phyloP scores from a whole-genome alignment of 352 stramenopile species.

The Pythium dissotocum region DNA sequence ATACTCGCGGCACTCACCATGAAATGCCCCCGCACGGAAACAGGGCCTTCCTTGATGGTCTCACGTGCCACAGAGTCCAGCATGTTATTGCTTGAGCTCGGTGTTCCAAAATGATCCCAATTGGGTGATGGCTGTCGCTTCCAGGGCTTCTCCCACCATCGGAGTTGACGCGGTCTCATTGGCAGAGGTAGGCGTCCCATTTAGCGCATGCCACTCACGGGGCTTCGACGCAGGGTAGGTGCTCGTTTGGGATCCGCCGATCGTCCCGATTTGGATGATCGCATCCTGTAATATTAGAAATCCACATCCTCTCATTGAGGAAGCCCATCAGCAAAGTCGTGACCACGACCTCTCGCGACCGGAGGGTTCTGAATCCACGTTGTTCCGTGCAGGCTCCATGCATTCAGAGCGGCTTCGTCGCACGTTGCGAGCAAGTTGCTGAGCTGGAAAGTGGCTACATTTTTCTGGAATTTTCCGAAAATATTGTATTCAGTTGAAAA shows the following conservation, averaged over 20 bases:
- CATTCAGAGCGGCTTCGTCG: background rate
- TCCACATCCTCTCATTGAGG: background rate
- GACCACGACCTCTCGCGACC: background rate
- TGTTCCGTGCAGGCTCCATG: background rate
- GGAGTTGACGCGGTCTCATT: background rate
- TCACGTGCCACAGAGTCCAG: background rate
- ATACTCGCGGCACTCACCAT: conserved; percentile 36
- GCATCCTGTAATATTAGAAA: background rate
- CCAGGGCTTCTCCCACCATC: background rate
- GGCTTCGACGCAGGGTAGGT: background rate
- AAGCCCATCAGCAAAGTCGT: background rate
- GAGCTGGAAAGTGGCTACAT: background rate
- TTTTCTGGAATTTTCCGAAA: background rate
- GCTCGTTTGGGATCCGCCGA: conserved; percentile 1
- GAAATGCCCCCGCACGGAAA: conserved; percentile 63
- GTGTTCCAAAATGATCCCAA: background rate
- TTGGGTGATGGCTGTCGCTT: background rate
- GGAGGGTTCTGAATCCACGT: conserved; percentile 4
- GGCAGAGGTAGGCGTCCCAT: background rate
- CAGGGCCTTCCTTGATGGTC: conserved; percentile 57
- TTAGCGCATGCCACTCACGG: background rate
- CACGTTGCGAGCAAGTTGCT: conserved; percentile 4
- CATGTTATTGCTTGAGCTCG: conserved; percentile 7
- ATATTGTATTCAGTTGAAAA: background rate
- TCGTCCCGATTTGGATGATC: conserved; percentile 6